A percentile compares a stretch with the other conserved stretches of the same genome.
Evolutionary conservation across 495 filamentous ascomycete genomes (phyloP).

Genomic region (Xylaria cubensis): DNA sequence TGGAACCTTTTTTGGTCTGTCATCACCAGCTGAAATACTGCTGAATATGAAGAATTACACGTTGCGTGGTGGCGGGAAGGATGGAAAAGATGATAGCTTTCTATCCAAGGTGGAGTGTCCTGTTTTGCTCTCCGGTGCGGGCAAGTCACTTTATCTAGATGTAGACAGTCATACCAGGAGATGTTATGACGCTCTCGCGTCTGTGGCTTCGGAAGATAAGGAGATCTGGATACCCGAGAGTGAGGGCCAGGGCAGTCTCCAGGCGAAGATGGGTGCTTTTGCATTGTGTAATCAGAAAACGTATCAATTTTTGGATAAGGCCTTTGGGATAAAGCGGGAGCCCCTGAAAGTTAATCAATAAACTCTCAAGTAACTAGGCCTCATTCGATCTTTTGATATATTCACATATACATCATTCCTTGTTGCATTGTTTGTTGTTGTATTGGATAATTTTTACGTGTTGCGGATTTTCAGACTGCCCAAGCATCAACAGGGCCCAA

Average conservation of each 20-base stretch:
- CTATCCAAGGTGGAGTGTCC: conserved; percentile 32
- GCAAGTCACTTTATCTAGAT: conserved; percentile 26
- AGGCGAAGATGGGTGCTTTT: conserved; percentile 39
- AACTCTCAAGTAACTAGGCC: neutral
- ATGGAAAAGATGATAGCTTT: neutral
- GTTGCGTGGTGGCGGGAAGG: neutral
- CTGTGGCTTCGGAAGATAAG: neutral
- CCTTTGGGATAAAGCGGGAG: neutral
- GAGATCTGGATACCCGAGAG: conserved; percentile 30
- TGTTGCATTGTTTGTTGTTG: no score
- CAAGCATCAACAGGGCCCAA: no score
- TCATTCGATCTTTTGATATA: no score
- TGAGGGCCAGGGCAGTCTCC: conserved; percentile 26
- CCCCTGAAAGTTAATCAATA: neutral
- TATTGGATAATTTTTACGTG: no score
- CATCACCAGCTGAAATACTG: neutral
- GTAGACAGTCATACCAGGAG: conserved; percentile 26
- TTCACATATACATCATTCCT: no score
- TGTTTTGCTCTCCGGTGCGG: conserved; percentile 31
- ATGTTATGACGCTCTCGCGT: conserved; percentile 24
- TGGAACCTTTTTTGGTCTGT: neutral
- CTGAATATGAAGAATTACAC: neutral
- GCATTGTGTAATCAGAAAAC: conserved; percentile 23
- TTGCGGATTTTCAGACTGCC: no score
- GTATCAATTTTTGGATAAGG: conserved; percentile 33